phyloP scores from a whole-genome alignment of 352 stramenopile genomes.

The Pythium guiyangense region DNA sequence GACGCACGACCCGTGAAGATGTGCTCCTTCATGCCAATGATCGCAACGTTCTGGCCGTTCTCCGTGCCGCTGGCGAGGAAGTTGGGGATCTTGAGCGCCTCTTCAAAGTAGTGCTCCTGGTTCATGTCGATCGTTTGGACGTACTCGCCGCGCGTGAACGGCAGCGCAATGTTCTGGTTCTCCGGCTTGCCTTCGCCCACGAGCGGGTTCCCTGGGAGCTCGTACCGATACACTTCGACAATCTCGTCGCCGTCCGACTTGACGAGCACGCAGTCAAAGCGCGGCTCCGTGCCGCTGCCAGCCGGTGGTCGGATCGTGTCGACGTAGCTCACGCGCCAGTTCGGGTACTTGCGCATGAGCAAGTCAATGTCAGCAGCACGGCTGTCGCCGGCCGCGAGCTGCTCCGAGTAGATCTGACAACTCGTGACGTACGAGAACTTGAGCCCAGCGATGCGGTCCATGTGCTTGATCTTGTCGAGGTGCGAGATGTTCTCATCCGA shows the following conservation, averaged over 20 bases:
- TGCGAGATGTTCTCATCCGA: slow-evolving; percentile 81
- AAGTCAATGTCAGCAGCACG: slow-evolving; percentile 95
- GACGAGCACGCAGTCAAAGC: slow-evolving; percentile 78
- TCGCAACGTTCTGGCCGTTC: slow-evolving; percentile 62
- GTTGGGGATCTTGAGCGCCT: slow-evolving; percentile 87
- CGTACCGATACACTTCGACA: slow-evolving; percentile 85
- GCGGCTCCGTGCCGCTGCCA: slow-evolving; percentile 60
- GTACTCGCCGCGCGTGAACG: slow-evolving; percentile 84
- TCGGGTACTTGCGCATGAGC: slow-evolving; percentile 95
- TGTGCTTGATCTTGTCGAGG: slow-evolving; percentile 87
- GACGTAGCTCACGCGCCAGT: slow-evolving; percentile 89
- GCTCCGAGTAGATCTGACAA: slow-evolving; percentile 87
- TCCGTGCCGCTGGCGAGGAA: slow-evolving; percentile 73
- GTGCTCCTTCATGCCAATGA: slow-evolving; percentile 89
- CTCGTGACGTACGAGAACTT: slow-evolving; percentile 90
- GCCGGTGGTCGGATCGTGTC: slow-evolving; percentile 72
- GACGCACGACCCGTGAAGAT: slow-evolving; percentile 86
- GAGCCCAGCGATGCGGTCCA: slow-evolving; percentile 80
- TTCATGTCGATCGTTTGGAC: slow-evolving; percentile 92
- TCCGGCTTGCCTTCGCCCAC: slow-evolving; percentile 85
- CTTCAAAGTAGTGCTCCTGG: slow-evolving; percentile 88
- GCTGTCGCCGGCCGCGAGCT: slow-evolving; percentile 61
- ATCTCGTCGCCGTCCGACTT: slow-evolving; percentile 84
- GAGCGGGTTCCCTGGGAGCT: slow-evolving; percentile 77
- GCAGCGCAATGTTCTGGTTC: slow-evolving; percentile 85